Evolutionary conservation across 345 rosid species (phyloP), one percentile per base, ranked within the genome.

Genomic region (Populus deltoides): DNA sequence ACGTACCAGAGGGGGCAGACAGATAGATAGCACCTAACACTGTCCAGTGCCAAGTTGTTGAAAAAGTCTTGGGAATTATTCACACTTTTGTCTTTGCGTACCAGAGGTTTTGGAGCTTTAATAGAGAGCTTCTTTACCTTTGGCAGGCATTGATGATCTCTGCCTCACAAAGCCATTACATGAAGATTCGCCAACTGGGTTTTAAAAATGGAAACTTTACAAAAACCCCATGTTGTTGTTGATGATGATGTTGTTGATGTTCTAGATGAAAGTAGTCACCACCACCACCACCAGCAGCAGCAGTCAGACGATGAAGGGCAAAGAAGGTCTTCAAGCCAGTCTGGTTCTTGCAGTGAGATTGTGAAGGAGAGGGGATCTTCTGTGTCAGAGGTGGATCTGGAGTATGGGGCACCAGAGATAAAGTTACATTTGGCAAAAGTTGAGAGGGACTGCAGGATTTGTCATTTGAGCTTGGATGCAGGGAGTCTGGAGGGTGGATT

Each of bases 121-220:
- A 36, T 27, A 55, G 70, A 49, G 70, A 65, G n/a, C 20, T 36
- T 3, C 18, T 59, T 73, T 51, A 68, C 59, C 51, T 75, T 22
- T 79, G 71, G 74, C 13, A 61, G 73, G 70, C 85, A 83, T 87
- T 86, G 82, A 84, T 91, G 86, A 82, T 74, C 76, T 66, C 69
- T 72, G 38, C 72, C 66, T 70, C 24, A 15, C 51, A 36, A 51
- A 79, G 47, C 76, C 63, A 53, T 80, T 87, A 84, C 90, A 91
- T 89, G 92, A 91, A 86, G 90, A 84, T 81, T 85, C 78, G 22
- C 70, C 75, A 27, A 78, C 83, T 57, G 82, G 85, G 80, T 87
- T 77, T 70, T 66, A 25, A 77, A 77, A 80, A 92, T 92, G 97
- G 88, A 85, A 61, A 17, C 85, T 57, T 66, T 71, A 80, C 80